Conservation (phyloP, 1,284 basidiomycete species). For the Jaminaea rosea region DNA sequence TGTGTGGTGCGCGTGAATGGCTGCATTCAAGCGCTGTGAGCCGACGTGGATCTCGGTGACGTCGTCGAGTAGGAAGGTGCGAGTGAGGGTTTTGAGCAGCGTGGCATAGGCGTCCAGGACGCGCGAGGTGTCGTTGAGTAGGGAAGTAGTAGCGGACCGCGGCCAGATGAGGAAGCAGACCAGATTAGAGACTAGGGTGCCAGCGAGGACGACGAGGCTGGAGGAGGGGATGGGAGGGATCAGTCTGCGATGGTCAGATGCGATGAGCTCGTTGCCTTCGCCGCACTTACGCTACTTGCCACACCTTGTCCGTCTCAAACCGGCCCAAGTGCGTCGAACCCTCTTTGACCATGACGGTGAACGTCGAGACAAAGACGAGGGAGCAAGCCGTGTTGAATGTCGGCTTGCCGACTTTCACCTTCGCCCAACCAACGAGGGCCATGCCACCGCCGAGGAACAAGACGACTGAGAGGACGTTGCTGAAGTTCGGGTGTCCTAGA, state of each 20-base stretch:
- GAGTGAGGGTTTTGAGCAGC: conserved; percentile 35
- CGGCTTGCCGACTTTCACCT: conserved; percentile 79
- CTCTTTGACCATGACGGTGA: conserved; percentile 65
- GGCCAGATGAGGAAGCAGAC: conserved; percentile 77
- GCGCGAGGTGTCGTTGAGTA: conserved; percentile 54
- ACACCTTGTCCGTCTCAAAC: conserved; percentile 44
- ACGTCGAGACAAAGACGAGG: conserved; percentile 30
- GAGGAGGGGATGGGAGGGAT: too few species aligned
- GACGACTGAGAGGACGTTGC: conserved; percentile 49
- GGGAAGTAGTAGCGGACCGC: conserved; percentile 68
- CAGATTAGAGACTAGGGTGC: conserved; percentile 67
- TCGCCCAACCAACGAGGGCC: conserved; percentile 72
- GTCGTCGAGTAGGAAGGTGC: conserved; percentile 39
- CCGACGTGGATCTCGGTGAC: conserved; percentile 31
- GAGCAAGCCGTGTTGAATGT: conserved; percentile 75
- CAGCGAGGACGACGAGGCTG: conserved; percentile 68
- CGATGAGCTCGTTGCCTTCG: conserved; percentile 52
- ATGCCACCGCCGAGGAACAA: conserved; percentile 69
- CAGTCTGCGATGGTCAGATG: conserved; percentile 59
- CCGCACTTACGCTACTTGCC: conserved; percentile 40
- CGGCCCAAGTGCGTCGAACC: conserved; percentile 60
- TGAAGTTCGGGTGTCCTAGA: conserved; percentile 51
- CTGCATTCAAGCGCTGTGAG: conserved; percentile 31
- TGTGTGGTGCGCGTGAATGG: conserved; percentile 38
- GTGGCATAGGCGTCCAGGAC: conserved; percentile 36